phyloP scores from a whole-genome alignment of 2,329 filamentous ascomycete species.

The Lachnellula arida region DNA sequence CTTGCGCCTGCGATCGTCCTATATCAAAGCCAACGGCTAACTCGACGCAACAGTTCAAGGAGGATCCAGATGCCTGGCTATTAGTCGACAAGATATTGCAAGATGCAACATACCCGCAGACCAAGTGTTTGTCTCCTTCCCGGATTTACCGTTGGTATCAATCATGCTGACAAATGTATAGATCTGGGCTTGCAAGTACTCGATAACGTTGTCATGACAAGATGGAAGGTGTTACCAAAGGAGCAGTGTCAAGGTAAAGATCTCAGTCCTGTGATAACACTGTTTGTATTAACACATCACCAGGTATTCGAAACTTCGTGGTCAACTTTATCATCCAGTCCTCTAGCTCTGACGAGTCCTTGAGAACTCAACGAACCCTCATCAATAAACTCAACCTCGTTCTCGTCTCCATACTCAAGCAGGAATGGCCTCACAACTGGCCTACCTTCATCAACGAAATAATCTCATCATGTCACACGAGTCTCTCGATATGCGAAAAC shows the following conservation, averaged over 20 bases:
- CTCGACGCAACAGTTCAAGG: slow-evolving; percentile 71
- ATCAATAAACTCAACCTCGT: slow-evolving; percentile 98
- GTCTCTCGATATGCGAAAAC: slow-evolving; percentile 96
- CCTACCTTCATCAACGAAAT: slow-evolving; percentile 99
- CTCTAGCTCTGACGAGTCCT: slow-evolving; percentile 82
- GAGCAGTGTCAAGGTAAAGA: slow-evolving; percentile 85
- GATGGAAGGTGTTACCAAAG: slow-evolving; percentile 95
- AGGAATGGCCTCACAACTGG: slow-evolving; percentile 99
- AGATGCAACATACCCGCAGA: slow-evolving; percentile 88
- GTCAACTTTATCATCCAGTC: slow-evolving; percentile 97
- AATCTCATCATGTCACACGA: slow-evolving; percentile 91
- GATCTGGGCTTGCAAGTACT: slow-evolving; percentile 93
- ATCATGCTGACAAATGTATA: slow-evolving; percentile 36
- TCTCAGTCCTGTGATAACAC: neutral
- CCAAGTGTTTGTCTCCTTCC: slow-evolving; percentile 68
- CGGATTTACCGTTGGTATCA: neutral
- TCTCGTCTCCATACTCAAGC: slow-evolving; percentile 94
- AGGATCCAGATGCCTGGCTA: slow-evolving; percentile 97
- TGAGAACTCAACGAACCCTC: slow-evolving; percentile 79
- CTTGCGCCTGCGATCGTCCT: slow-evolving; percentile 16
- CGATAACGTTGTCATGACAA: slow-evolving; percentile 96
- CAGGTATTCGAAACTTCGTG: slow-evolving; percentile 97
- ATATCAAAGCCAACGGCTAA: slow-evolving; percentile 18
- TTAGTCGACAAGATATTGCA: slow-evolving; percentile 95
- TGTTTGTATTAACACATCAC: slow-evolving; percentile 22